Evolutionary conservation across 345 rosid genomes (phyloP).

Genomic region (Salix exigua): DNA sequence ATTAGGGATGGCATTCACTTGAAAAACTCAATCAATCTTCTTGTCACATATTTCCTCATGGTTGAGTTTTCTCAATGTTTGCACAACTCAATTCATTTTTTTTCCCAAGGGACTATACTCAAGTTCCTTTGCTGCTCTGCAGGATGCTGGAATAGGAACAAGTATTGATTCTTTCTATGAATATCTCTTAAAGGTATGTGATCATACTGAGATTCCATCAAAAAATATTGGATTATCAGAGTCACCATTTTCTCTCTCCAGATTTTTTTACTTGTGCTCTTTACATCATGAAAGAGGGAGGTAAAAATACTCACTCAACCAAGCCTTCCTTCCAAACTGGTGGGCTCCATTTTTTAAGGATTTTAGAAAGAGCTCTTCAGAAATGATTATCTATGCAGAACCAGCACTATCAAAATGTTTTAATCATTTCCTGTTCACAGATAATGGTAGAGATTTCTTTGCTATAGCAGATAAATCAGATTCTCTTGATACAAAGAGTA

Average conservation of each 20-base stretch:
- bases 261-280: not conserved
- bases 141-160: constrained; percentile 99
- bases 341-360: not conserved
- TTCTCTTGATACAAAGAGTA: not conserved
- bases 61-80: not conserved
- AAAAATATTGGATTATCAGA: not conserved
- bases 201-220: not conserved
- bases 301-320: not conserved
- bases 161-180: constrained; percentile 98
- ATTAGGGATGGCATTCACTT: not conserved
- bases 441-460: not conserved
- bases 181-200: constrained; percentile 79
- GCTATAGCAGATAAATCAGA: not conserved
- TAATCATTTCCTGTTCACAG: no score
- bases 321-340: not conserved
- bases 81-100: not conserved
- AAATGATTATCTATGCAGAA: no score
- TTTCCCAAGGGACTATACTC: not conserved
- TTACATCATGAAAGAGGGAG: not conserved
- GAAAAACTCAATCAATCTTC: not conserved
- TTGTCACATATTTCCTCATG: not conserved
- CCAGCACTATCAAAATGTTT: no score
- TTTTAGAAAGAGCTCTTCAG: no score
- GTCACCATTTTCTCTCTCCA: not conserved
- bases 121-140: constrained; percentile 34